Conservation (phyloP, 2,329 filamentous ascomycete genomes). For the Juglanconis oblonga region DNA sequence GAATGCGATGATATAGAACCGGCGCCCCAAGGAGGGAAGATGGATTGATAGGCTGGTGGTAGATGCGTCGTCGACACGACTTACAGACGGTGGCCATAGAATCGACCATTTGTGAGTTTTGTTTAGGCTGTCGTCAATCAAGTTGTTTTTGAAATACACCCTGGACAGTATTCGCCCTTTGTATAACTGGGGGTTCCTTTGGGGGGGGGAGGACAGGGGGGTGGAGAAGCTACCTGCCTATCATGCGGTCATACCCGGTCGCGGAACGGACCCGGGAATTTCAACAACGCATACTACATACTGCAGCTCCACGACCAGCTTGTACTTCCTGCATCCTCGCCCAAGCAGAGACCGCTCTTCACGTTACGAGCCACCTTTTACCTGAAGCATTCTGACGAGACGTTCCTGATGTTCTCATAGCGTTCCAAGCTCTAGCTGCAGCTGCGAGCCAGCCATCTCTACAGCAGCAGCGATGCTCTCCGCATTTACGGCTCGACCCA, state of each 20-base stretch:
- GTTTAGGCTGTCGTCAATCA: no score
- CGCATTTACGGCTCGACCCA: constrained; percentile 92
- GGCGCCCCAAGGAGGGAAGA: constrained; percentile 1
- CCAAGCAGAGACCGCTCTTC: not conserved
- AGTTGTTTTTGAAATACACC: no score
- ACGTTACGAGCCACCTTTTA: not conserved
- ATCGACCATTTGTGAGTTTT: no score
- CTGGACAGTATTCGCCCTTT: no score
- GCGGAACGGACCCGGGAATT: not conserved
- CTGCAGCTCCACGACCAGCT: constrained; percentile 13
- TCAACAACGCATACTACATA: no score
- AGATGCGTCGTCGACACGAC: not conserved
- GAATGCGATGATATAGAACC: not conserved
- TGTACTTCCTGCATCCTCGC: constrained; percentile 3
- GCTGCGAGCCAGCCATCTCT: constrained; percentile 17
- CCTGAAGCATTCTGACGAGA: not conserved
- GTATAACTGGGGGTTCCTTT: not conserved
- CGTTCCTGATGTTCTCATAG: constrained; percentile 18
- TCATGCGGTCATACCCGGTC: constrained; percentile 15
- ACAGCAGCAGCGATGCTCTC: constrained; percentile 73
- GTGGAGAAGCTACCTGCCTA: not conserved
- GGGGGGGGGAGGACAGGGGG: not conserved
- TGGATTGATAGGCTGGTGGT: not conserved
- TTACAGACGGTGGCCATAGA: no score
- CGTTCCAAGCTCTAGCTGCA: constrained; percentile 2